These are phyloP conservation scores for Solanum dulcamara DNA, from an alignment of 257 asterid species.

Conservation along the genomic window DNA sequence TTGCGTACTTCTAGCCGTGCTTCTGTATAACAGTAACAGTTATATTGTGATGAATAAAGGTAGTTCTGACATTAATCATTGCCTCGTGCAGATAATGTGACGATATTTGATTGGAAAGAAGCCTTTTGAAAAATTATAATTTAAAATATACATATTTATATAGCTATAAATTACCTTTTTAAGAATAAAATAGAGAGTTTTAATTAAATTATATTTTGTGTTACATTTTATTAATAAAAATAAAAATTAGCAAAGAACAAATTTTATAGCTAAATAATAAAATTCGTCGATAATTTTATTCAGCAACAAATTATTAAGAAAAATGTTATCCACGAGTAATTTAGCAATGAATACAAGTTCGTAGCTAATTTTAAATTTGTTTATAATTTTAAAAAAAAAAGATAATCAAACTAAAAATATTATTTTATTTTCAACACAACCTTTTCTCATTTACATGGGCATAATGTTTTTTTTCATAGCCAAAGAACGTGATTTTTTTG, in stretches of 20 bases:
- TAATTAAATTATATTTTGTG: neutral
- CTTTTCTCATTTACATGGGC: neutral
- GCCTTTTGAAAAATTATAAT: neutral
- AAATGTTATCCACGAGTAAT: neutral
- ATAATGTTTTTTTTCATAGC: neutral
- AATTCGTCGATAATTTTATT: too few relatives aligned
- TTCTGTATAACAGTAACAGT: neutral
- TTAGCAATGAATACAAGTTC: neutral
- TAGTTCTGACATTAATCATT: neutral
- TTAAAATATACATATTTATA: neutral
- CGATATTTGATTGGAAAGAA: neutral
- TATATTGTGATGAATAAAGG: too few relatives aligned
- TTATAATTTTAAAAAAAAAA: neutral
- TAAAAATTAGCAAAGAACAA: neutral
- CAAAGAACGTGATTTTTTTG: neutral
- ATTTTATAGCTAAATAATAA: neutral
- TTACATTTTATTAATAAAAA: neutral
- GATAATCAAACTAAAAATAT: neutral
- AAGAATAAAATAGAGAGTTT: neutral
- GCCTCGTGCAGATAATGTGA: neutral
- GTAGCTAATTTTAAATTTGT: neutral
- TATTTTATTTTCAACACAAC: neutral
- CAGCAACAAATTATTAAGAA: neutral
- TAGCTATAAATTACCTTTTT: neutral
- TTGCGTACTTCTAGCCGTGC: neutral